Evolutionary conservation across 495 filamentous ascomycete genomes (phyloP).

Genomic region (Cercophora newfieldiana): DNA sequence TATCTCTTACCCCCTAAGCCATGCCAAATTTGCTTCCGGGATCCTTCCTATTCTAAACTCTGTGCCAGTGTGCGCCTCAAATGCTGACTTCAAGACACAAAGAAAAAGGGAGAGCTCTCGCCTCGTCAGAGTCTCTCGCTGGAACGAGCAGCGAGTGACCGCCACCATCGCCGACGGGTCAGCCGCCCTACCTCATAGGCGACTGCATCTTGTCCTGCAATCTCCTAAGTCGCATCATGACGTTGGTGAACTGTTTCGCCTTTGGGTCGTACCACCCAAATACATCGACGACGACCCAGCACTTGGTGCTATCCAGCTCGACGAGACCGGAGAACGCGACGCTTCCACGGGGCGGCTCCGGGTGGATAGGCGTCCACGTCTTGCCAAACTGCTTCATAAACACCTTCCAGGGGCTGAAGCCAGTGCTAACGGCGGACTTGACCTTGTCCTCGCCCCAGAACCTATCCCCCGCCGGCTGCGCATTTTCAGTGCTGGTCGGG

Average conservation of each 20-base stretch:
- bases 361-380: background rate
- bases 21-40: background rate
- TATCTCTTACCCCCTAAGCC: background rate
- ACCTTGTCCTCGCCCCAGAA: background rate
- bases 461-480: background rate
- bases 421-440: background rate
- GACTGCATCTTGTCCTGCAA: conserved; percentile 20
- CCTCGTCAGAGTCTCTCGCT: background rate
- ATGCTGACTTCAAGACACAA: background rate
- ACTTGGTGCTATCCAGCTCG: conserved; percentile 59
- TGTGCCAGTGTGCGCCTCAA: background rate
- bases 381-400: conserved; percentile 46
- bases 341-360: conserved; percentile 57
- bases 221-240: conserved; percentile 15
- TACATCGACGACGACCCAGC: conserved; percentile 32
- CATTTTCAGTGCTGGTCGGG: background rate
- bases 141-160: background rate
- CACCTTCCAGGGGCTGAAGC: conserved; percentile 40
- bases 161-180: background rate
- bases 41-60: background rate
- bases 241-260: conserved; percentile 18
- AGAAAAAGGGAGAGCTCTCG: background rate
- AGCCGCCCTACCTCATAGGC: conserved; percentile 6
- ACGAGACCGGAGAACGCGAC: conserved; percentile 67
- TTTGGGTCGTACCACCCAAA: conserved; percentile 34